Base-by-base conservation (phyloP, 164 flowering plant species). In the Cinnamomum micranthum region DNA sequence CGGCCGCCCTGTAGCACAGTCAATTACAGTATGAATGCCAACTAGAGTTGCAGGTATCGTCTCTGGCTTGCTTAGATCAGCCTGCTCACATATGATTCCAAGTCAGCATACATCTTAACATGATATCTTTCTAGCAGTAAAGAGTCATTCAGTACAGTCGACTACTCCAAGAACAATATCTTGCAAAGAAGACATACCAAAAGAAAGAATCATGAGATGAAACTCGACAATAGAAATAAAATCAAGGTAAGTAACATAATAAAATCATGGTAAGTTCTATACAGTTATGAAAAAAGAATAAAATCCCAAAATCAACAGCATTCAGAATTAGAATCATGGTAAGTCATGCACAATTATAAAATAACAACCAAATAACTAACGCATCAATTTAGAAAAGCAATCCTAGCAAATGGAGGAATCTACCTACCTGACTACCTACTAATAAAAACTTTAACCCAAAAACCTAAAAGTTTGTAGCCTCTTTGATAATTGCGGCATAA, bases 1-100 rank as follows among this genome's bases (percentile, higher is more conserved):
- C 0, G 99, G 99, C 20, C 97, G 94, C 28, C 99, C 98, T 6
- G 99, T 95, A 6, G 98, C 99, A 86, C 99, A 95, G 74, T 95
- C 99, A 72, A 95, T 92, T 27, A 95, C 85, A 1, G 99, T 93
- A 73, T 95, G 97, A 59, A 95, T 74, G 27, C 99, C 99, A 72
- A 95, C 97, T 79, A 95, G 77, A 27, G 99, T 95, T 33, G 98
- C 99, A 3, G 98, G 99, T 59, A 93, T 93, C 0, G 94, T 89
- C 83, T 95, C 99, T 35, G 98, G 99, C 78, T 90, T 95, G 86
- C 95, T 88, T 17, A 95, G 80, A 67, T 95, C 99, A 73, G 91
- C 98, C 99, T 95, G 91, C 80, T 72, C 86, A 81, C 47, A 73
- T 69, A 60, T 65, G 52, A 62, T 22, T 69, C 47, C 19, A 47